Evolutionary conservation across 2,329 filamentous ascomycete species (phyloP), one percentile per base, ranked within the genome.

Genomic region (Didymellaceae sp.): DNA sequence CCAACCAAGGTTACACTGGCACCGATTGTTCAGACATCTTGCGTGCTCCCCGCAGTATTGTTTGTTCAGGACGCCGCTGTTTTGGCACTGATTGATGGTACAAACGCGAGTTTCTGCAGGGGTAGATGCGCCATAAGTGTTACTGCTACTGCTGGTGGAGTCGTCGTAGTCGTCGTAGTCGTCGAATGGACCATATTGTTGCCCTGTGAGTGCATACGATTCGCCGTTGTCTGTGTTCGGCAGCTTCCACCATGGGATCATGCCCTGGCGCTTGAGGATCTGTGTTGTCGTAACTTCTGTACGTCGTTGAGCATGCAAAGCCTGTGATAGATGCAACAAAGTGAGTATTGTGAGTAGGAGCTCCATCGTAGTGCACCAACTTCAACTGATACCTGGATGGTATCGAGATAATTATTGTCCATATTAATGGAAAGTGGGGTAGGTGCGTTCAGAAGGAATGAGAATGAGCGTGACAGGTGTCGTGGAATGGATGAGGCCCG

Each of bases 121-220:
- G 6, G 7, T 14, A 9, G 6, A 24, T 2, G 7, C 13, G 5
- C 13, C 33, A 9, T 24, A n/a, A 6, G 16, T 18, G 21, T 34
- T 16, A 2, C 7, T 13, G 2, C 16, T 13, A 17, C 26, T 28
- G 11, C 10, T 13, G n/a, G n/a, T n/a, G n/a, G n/a, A n/a, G n/a
- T 16, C 5, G 10, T 24, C 10, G 26, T 11, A 9, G 3, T 6
- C 22, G 4, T 30, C 32, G n/a, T 35, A 20, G 32, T 33, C 44
- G n/a, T 32, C 26, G 28, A 52, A 41, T 11, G 42, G 42, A n/a
- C 24, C 18, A 13, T 38, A 35, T 16, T 52, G 43, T 18, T 37
- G 32, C 16, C 49, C 44, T 17, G 49, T 46, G 11, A 53, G 40
- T 7, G 44, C 39, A n/a, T 53, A 44, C 49, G 44, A 47, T 9